Conservation (phyloP, 768 basidiomycete species). For the Boletus eberwhitei region DNA sequence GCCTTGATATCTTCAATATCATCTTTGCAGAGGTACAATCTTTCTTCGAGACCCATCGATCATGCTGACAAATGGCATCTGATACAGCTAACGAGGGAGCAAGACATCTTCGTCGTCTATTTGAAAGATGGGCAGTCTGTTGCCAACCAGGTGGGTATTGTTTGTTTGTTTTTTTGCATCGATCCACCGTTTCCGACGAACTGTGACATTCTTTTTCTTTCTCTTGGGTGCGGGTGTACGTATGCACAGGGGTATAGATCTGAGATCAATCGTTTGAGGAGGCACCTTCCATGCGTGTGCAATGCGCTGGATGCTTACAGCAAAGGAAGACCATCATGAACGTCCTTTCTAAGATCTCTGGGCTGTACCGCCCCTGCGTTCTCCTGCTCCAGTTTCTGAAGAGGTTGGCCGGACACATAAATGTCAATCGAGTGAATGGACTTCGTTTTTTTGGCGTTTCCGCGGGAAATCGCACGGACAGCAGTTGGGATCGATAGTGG, state of each 20-base stretch:
- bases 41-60: background rate
- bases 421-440: background rate
- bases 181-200: too few species aligned
- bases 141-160: slow-evolving; percentile 3
- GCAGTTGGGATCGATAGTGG: background rate
- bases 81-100: slow-evolving; percentile 14
- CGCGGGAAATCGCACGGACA: background rate
- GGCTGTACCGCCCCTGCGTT: too few species aligned
- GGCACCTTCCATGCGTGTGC: slow-evolving; percentile 12
- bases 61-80: background rate
- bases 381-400: background rate
- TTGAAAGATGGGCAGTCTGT: slow-evolving; percentile 21
- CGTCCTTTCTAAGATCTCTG: background rate
- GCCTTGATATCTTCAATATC: slow-evolving; percentile 5
- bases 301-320: slow-evolving; percentile 18
- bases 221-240: background rate
- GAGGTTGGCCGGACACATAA: too few species aligned
- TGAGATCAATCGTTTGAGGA: slow-evolving; percentile 18
- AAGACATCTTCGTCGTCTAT: slow-evolving; percentile 16
- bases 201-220: background rate
- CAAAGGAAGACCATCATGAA: slow-evolving; percentile 11
- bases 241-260: slow-evolving; percentile 8
- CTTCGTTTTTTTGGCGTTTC: background rate
- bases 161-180: too few species aligned
- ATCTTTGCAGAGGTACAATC: slow-evolving; percentile 15